Base-by-base conservation (phyloP, 768 basidiomycete species). In the Lentinula detonsa region DNA sequence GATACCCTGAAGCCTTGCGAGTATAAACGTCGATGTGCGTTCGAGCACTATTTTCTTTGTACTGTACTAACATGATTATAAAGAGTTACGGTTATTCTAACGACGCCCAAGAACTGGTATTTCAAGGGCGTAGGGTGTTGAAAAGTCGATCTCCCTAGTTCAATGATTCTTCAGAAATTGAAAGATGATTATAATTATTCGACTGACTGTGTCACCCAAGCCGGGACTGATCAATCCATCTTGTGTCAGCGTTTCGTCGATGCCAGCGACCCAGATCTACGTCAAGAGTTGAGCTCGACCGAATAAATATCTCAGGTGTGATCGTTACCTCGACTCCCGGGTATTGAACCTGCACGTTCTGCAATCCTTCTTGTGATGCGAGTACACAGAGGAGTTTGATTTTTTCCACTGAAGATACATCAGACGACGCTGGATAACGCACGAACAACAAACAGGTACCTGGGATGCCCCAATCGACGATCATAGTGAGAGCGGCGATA, bases 171-270 rank as follows among this genome's bases (percentile, higher is more conserved):
- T 56, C 40, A 56, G 55, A n/a, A 40, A 11, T 40, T 40, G 21
- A 15, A 10, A 11, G 21, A n/a, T 6, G 5, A 21, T 21, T 23
- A 3, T 10, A 4, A 4, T 39, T 39, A 52, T 34, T 18, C 33
- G 56, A 79, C 90, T 70, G 68, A 92, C 93, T 28, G 91, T 85
- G 72, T 97, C 95, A 4, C 95, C 95, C 48, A 96, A 79, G 18
- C 95, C 95, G 9, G 95, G 95, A n/a, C 76, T 81, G 62, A 98
- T 90, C 64, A 93, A 77, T 6, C 95, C 96, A 16, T 90, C 81
- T 0, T 64, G 48, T 0, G 91, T 95, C 63, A 98, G 71, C 0
- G 78, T 69, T 5, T 85, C 73, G 68, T 97, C 95, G 10, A 95
- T 82, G 1, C 86, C 91, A 18, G 90, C 92, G 43, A 85, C 87